Evolutionary conservation across 352 stramenopile genomes (phyloP), one percentile per base, ranked within the genome.

Genomic region (Phytophthora lateralis): DNA sequence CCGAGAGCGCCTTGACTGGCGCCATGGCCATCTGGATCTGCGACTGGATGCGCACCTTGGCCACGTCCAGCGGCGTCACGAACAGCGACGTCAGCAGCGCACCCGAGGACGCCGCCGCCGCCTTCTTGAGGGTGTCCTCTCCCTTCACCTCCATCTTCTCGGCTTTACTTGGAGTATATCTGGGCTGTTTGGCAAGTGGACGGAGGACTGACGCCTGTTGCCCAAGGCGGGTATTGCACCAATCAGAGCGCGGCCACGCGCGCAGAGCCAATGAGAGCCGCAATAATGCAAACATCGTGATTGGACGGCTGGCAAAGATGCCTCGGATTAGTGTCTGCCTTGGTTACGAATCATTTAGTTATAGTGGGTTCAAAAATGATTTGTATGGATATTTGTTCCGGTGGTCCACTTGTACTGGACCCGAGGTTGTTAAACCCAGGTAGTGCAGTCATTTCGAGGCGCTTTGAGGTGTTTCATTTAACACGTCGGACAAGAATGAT

Each of bases 81-180:
- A 94, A 92, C n/a, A 94, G 67, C 57, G 85, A 94, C 62, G 85
- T 91, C 30, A 92, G 55, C 32, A 92, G 67, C 44, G 83, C 85
- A 37, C 85, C 85, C 0, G 68, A 71, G 18, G 85, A 92, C 15
- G 85, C 85, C 21, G 85, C 85, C 18, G 70, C 66, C 8, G 82
- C 81, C 68, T 92, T 94, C 70, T 92, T 90, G 24, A 86, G 29
- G 41, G 78, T 78, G 58, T 76, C 69, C 26, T 78, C 63, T 2
- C 64, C 44, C 41, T 67, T 73, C 8, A 54, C 9, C 30, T 58
- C 58, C 59, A 68, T 74, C 38, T 5, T n/a, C 4, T n/a, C 4
- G 30, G 17, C 20, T 15, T 42, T 50, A 35, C 56, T 20, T 66
- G 46, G 20, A 24, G 32, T 41, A 37, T 48, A 17, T 44, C 34